Base-by-base conservation (phyloP, 2,329 filamentous ascomycete species). In the Hymenoscyphus fructigenus region DNA sequence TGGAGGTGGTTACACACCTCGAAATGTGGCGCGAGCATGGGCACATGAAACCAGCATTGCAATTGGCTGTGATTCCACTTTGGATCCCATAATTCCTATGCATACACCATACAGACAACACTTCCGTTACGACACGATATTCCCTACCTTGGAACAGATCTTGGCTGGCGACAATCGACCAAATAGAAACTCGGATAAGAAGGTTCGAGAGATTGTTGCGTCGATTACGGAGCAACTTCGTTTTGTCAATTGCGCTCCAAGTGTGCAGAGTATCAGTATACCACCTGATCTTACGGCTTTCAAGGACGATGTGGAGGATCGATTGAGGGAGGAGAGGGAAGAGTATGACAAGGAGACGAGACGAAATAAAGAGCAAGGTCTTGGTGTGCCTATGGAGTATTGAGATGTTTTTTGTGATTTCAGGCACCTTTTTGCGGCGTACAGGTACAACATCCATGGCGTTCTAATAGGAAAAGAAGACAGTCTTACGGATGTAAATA, bases 1-100 rank as follows among this genome's bases (percentile, higher is more conserved):
- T 56, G 95, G 95, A 47, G 95, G 95, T 64, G 95, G 95, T 32
- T 99, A 99, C 79, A 99, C 95, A 15, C 93, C 95, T 5, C 88
- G 94, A 69, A 99, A 99, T 74, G 95, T 99, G 6, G 95, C 95
- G 53, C 90, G 95, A 62, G 93, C 94, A 34, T 99, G 95, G 95
- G 92, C 93, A 28, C 94, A 96, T 78, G 95, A 99, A 80, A 99
- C 95, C 14, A 91, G 91, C 66, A 92, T 98, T 70, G 92, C 92
- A 66, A 91, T 96, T 68, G 88, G 89, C 70, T 88, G 88, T 64
- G 84, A 90, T 66, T 83, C 90, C 68, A 85, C 86, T 64, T 89
- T 97, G 68, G 80, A 83, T 75, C 85, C 90, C 20, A 84, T 87
- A 14, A 89, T 98, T 32, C 94, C 95, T 0, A 79, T 85, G 41